These are phyloP conservation scores for Globisporangium spinosum DNA, from an alignment of 352 stramenopile species.

Conservation along the genomic window DNA sequence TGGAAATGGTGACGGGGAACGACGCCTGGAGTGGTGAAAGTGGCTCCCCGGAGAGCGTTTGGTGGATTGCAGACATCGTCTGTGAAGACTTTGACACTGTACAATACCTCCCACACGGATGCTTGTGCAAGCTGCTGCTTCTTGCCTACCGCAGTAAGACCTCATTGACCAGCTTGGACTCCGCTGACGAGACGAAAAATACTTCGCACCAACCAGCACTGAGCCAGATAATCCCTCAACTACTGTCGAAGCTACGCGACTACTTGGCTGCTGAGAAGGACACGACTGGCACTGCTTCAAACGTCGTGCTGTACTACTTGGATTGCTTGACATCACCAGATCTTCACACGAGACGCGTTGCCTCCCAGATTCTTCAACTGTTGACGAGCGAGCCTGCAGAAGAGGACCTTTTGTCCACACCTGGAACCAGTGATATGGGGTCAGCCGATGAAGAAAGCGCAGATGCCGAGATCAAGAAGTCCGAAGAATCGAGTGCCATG, in stretches of 20 bases:
- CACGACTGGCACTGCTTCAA: slow-evolving; percentile 30
- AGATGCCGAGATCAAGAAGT: slow-evolving; percentile 25
- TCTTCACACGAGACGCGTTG: slow-evolving; percentile 45
- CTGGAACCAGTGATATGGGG: slow-evolving; percentile 21
- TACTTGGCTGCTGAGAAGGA: slow-evolving; percentile 40
- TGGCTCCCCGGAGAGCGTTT: slow-evolving; percentile 37
- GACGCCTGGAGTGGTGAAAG: slow-evolving; percentile 21
- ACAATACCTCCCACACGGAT: slow-evolving; percentile 74
- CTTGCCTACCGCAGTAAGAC: slow-evolving; percentile 27
- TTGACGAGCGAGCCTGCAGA: slow-evolving; percentile 36
- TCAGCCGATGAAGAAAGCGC: slow-evolving; percentile 29
- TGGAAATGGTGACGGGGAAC: slow-evolving; percentile 78
- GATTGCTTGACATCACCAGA: slow-evolving; percentile 59
- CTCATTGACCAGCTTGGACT: background rate
- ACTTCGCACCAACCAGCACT: slow-evolving; percentile 33
- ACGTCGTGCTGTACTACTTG: slow-evolving; percentile 70
- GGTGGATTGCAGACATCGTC: slow-evolving; percentile 88
- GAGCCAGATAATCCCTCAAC: slow-evolving; percentile 44
- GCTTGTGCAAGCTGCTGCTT: slow-evolving; percentile 74
- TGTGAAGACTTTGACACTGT: slow-evolving; percentile 82
- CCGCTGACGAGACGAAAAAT: slow-evolving; percentile 18
- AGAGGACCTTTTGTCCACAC: slow-evolving; percentile 16
- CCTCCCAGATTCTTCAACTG: slow-evolving; percentile 61
- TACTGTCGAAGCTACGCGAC: slow-evolving; percentile 56
- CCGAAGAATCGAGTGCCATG: slow-evolving; percentile 24